Evolutionary conservation across 1,284 basidiomycete genomes (phyloP).

Genomic region (Porphyrellus sp.): DNA sequence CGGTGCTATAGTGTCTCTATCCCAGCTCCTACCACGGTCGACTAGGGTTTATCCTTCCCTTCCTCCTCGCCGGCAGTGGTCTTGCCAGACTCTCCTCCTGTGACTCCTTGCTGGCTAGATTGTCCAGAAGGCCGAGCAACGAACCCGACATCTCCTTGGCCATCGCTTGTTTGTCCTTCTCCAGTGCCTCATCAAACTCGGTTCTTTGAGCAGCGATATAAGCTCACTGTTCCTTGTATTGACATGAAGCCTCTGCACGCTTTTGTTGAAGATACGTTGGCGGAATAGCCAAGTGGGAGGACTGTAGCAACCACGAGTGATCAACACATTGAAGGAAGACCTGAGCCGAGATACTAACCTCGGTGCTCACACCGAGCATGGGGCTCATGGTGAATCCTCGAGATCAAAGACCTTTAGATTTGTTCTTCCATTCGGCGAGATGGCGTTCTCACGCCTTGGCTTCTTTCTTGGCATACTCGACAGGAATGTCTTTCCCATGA

Average conservation of each 20-base stretch:
- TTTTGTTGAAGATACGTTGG: constrained; percentile 90
- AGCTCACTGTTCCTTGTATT: constrained; percentile 85
- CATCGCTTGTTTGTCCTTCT: constrained; percentile 82
- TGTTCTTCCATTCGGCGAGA: constrained; percentile 76
- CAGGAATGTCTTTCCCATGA: constrained; percentile 81
- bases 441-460: constrained; percentile 75
- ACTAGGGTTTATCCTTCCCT: constrained; percentile 11
- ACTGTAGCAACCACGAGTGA: constrained; percentile 12
- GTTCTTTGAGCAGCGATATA: constrained; percentile 83
- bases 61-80: constrained; percentile 10
- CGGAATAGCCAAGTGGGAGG: constrained; percentile 46
- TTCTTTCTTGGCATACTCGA: constrained; percentile 88
- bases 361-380: constrained; percentile 29
- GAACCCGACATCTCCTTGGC: constrained; percentile 55
- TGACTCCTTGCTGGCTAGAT: constrained; percentile 41
- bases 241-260: constrained; percentile 80
- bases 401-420: constrained; percentile 47
- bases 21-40: no score
- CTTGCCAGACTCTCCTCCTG: constrained; percentile 13
- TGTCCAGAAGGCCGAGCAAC: constrained; percentile 39
- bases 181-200: constrained; percentile 73
- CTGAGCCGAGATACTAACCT: constrained; percentile 12
- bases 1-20: constrained; percentile 15
- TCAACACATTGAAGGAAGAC: constrained; percentile 1
- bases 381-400: constrained; percentile 54